Evolutionary conservation across 108 stramenopile species (phyloP).

Genomic region (Pseudonitzschia multiseries): DNA sequence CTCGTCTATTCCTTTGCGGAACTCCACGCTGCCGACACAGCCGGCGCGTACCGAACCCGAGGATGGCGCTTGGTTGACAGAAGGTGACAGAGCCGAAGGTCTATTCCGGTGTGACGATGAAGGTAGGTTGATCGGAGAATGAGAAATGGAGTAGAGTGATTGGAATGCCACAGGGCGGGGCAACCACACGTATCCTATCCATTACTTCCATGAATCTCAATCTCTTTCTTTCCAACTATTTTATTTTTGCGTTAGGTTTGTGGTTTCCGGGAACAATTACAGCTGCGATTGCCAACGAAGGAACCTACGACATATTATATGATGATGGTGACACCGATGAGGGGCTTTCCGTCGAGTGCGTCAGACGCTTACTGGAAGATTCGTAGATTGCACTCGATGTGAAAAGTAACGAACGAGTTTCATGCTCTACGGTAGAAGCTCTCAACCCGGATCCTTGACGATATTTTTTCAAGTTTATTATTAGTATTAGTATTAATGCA

Average conservation of each 20-base stretch:
- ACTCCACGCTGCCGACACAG: constrained; percentile 8
- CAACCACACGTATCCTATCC: background rate
- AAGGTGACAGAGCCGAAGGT: constrained; percentile 50
- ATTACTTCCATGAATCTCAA: background rate
- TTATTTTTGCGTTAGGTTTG: constrained; percentile 7
- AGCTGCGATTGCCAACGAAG: constrained; percentile 23
- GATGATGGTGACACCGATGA: constrained; percentile 45
- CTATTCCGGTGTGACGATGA: constrained; percentile 31
- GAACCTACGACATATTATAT: constrained; percentile 37
- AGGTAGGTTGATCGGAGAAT: constrained; percentile 33
- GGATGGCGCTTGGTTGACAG: constrained; percentile 37
- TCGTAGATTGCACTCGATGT: background rate
- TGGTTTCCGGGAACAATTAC: constrained; percentile 42
- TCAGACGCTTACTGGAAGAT: background rate
- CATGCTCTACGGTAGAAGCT: too few relatives aligned
- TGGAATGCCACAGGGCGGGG: background rate
- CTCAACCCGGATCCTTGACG: too few relatives aligned
- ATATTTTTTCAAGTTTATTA: too few relatives aligned
- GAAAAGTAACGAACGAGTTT: too few relatives aligned
- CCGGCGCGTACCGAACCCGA: constrained; percentile 23
- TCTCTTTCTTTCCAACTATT: background rate
- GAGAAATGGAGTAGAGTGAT: background rate
- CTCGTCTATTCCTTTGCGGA: background rate
- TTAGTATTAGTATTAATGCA: too few relatives aligned
- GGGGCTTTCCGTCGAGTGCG: background rate